These are phyloP conservation scores for Scheffersomyces lignicola DNA, from an alignment of 1,139 yeast genomes.

Conservation along the genomic window DNA sequence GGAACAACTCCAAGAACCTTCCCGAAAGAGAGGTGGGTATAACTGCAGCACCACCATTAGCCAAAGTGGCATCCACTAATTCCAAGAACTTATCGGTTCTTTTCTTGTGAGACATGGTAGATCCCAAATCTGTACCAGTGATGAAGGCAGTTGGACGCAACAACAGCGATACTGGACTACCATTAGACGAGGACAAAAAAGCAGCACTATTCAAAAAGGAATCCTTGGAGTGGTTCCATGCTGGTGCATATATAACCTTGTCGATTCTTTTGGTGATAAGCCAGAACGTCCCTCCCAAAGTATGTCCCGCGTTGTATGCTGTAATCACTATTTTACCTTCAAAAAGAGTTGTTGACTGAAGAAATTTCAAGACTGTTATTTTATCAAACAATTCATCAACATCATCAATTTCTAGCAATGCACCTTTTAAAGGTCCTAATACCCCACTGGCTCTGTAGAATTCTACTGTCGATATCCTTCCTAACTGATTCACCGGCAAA, in stretches of 20 bases:
- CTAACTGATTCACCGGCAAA: conserved; percentile 82
- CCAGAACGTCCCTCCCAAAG: conserved; percentile 94
- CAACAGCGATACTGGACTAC: conserved; percentile 61
- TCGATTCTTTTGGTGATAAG: conserved; percentile 71
- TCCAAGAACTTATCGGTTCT: conserved; percentile 66
- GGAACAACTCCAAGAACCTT: conserved; percentile 76
- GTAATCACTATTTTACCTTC: conserved; percentile 67
- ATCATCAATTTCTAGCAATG: conserved; percentile 67
- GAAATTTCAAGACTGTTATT: conserved; percentile 67
- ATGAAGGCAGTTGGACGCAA: conserved; percentile 83
- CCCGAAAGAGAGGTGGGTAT: conserved; percentile 86
- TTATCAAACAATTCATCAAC: conserved; percentile 79
- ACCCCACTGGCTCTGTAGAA: conserved; percentile 70
- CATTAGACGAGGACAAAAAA: conserved; percentile 47
- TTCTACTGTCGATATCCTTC: conserved; percentile 83
- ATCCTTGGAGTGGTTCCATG: conserved; percentile 94
- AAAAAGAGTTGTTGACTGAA: conserved; percentile 68
- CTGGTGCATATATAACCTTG: conserved; percentile 81
- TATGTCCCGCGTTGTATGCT: conserved; percentile 90
- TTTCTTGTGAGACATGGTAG: conserved; percentile 61
- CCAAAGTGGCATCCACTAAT: conserved; percentile 64
- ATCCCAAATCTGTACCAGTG: conserved; percentile 73
- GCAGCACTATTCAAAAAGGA: conserved; percentile 82
- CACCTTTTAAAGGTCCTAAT: conserved; percentile 68
- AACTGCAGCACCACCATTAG: conserved; percentile 72